A percentile compares a stretch with the other conserved stretches of the same genome.
Evolutionary conservation across 768 basidiomycete species (phyloP).

Genomic region (Russula ochroleuca): DNA sequence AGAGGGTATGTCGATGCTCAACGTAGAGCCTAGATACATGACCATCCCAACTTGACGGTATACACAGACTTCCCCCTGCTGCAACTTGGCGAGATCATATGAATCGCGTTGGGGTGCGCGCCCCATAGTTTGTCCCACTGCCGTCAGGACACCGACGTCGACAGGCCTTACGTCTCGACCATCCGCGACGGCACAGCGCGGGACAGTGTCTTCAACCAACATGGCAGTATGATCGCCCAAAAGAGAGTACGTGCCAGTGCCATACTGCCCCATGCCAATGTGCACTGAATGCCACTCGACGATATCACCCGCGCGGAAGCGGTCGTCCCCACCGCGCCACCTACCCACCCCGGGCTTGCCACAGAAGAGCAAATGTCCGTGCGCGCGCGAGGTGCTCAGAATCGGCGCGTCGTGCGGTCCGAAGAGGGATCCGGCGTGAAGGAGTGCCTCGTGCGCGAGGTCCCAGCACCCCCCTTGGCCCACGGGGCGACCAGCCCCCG

Average conservation of each 20-base stretch:
- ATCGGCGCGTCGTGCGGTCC: constrained; percentile 42
- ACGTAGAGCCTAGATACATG: constrained; percentile 32
- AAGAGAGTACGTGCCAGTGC: constrained; percentile 29
- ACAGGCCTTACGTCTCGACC: constrained; percentile 38
- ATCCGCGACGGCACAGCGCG: constrained; percentile 34
- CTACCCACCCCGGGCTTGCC: constrained; percentile 40
- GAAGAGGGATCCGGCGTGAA: constrained; percentile 37
- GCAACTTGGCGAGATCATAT: constrained; percentile 44
- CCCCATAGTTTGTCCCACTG: constrained; percentile 50
- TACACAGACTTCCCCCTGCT: constrained; percentile 54
- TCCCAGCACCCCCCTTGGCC: constrained; percentile 59
- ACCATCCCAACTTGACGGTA: constrained; percentile 49
- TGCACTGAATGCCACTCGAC: constrained; percentile 47
- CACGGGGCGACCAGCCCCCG: constrained; percentile 41
- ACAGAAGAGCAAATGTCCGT: constrained; percentile 51
- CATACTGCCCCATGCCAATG: constrained; percentile 19
- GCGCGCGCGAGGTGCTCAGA: constrained; percentile 46
- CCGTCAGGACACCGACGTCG: constrained; percentile 44
- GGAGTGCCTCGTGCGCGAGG: constrained; percentile 48
- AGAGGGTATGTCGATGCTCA: constrained; percentile 25
- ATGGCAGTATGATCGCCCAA: constrained; percentile 53
- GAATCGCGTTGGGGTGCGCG: constrained; percentile 38
- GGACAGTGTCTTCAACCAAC: constrained; percentile 41
- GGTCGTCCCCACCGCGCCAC: constrained; percentile 51
- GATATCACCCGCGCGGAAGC: constrained; percentile 51